These are phyloP conservation scores for Caryopteris hybrid DNA, from an alignment of 305 asterid species.

Conservation along the genomic window DNA sequence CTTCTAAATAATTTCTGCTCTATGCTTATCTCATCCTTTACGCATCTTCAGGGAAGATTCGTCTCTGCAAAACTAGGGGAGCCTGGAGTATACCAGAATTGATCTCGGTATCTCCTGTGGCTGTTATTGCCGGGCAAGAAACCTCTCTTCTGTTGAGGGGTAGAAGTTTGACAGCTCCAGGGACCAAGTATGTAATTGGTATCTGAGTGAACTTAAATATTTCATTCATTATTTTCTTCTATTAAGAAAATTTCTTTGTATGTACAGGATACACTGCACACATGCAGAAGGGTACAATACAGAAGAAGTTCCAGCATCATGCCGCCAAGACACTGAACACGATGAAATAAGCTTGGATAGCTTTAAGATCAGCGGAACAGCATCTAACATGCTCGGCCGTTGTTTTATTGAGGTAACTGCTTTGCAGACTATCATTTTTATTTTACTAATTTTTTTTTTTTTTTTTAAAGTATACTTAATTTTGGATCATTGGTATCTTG, in stretches of 20 bases:
- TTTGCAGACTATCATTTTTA: neutral
- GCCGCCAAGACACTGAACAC: slow-evolving; percentile 24
- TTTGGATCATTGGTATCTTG: slow-evolving; percentile 3
- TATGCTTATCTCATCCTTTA: slow-evolving; percentile 5
- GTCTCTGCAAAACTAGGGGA: slow-evolving; percentile 47
- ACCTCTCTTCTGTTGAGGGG: slow-evolving; percentile 68
- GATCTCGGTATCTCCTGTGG: slow-evolving; percentile 69
- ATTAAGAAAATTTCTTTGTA: slow-evolving; percentile 5
- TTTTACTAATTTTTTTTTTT: neutral
- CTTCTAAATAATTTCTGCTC: neutral
- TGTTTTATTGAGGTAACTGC: slow-evolving; percentile 74
- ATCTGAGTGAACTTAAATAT: neutral
- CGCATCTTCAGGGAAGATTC: slow-evolving; percentile 54
- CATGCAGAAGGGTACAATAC: slow-evolving; percentile 42
- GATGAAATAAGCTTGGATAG: slow-evolving; percentile 50
- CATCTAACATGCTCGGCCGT: slow-evolving; percentile 51
- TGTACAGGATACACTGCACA: slow-evolving; percentile 72
- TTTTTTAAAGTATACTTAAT: neutral
- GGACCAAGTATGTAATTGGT: slow-evolving; percentile 52
- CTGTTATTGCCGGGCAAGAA: slow-evolving; percentile 72
- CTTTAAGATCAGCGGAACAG: slow-evolving; percentile 42
- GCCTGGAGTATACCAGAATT: slow-evolving; percentile 52
- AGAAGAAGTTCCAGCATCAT: slow-evolving; percentile 30
- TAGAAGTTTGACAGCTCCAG: slow-evolving; percentile 48
- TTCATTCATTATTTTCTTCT: neutral